These are phyloP conservation scores for Suillus subluteus DNA, from an alignment of 768 basidiomycete species.

Conservation along the genomic window DNA sequence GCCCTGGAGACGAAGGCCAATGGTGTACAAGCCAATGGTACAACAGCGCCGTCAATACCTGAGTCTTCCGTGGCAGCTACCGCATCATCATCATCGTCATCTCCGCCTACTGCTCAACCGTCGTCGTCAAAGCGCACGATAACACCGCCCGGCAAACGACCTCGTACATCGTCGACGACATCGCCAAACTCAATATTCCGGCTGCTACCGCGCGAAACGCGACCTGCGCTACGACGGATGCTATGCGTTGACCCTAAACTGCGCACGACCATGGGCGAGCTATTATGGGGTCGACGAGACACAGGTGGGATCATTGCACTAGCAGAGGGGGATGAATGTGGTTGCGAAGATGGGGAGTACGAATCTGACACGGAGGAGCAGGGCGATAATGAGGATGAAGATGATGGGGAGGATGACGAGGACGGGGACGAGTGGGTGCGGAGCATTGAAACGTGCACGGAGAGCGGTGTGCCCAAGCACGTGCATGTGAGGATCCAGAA, in stretches of 20 bases:
- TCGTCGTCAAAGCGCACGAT: conserved; percentile 69
- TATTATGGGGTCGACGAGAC: conserved; percentile 82
- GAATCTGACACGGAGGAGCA: conserved; percentile 38
- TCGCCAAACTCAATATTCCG: conserved; percentile 90
- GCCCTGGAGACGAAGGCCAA: conserved; percentile 9
- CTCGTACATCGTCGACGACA: conserved; percentile 27
- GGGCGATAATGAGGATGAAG: conserved; percentile 56
- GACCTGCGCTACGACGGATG: conserved; percentile 91
- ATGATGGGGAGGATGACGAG: conserved; percentile 53
- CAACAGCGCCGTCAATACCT: conserved; percentile 2
- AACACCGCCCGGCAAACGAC: conserved; percentile 30
- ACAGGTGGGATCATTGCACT: conserved; percentile 63
- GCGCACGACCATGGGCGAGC: conserved; percentile 90
- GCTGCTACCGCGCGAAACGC: conserved; percentile 89
- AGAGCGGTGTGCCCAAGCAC: conserved; percentile 53
- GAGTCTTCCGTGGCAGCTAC: conserved; percentile 24
- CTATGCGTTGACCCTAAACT: conserved; percentile 85
- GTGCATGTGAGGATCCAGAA: conserved; percentile 72
- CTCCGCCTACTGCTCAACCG: conserved; percentile 45
- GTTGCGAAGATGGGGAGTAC: conserved; percentile 54
- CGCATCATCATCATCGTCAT: conserved; percentile 29
- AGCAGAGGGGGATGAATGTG: conserved; percentile 52
- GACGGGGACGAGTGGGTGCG: conserved; percentile 91
- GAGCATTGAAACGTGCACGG: conserved; percentile 70
- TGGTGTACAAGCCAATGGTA: neutral